These are phyloP conservation scores for Rhododendron simsii DNA, from an alignment of 148 eudicot genomes.

Conservation along the genomic window DNA sequence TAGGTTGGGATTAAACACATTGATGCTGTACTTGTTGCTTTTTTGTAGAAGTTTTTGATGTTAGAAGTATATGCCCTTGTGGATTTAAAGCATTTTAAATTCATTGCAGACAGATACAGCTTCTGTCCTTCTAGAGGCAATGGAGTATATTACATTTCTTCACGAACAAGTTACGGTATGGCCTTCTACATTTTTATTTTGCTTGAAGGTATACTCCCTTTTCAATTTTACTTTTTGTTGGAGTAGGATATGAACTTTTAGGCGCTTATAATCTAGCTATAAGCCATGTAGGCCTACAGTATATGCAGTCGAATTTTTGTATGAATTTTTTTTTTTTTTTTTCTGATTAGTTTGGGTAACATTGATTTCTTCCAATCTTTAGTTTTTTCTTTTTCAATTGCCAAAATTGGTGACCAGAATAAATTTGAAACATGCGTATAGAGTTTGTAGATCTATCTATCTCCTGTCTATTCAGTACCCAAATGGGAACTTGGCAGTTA, in stretches of 20 bases:
- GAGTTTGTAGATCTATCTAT: background rate
- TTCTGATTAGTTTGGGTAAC: background rate
- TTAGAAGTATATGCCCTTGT: background rate
- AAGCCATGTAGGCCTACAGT: background rate
- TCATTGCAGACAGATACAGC: constrained; percentile 90
- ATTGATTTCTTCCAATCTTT: background rate
- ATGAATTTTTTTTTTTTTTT: background rate
- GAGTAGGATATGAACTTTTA: background rate
- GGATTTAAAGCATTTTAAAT: constrained; percentile 14
- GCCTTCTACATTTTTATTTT: background rate
- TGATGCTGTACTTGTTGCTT: background rate
- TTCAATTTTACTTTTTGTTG: background rate
- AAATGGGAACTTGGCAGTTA: background rate
- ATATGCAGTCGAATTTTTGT: background rate
- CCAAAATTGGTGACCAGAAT: background rate
- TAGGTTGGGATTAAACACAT: background rate
- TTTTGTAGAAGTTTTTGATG: background rate
- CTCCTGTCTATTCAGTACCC: background rate
- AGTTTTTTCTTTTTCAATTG: background rate
- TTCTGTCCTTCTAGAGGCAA: constrained; percentile 79
- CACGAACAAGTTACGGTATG: constrained; percentile 91
- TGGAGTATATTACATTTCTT: constrained; percentile 76
- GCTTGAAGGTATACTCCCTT: background rate
- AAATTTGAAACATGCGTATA: background rate
- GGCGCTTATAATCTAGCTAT: background rate